phyloP scores from a whole-genome alignment of 176 grass and related monocot genomes.

The Triticum dicoccoides region DNA sequence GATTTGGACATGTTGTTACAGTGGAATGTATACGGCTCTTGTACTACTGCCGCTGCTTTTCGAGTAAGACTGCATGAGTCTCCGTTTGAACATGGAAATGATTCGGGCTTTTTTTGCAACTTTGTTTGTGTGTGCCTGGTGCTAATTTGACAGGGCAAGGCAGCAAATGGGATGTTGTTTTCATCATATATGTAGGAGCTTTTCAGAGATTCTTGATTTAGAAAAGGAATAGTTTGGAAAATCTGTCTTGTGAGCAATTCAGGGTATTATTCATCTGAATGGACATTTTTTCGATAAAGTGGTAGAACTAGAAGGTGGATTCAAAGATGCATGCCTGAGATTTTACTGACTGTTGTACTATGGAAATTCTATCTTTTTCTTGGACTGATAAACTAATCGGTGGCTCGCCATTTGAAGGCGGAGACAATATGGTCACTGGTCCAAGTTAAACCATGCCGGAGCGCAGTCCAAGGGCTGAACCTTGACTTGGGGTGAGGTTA shows the following conservation, averaged over 20 bases:
- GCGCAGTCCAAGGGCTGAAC: constrained; percentile 42
- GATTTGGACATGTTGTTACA: not conserved
- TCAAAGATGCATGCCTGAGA: not conserved
- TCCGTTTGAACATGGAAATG: constrained; percentile 43
- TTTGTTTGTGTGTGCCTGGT: not conserved
- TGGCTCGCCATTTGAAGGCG: constrained; percentile 1
- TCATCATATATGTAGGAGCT: not conserved
- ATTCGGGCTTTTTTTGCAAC: constrained; percentile 11
- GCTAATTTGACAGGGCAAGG: not conserved
- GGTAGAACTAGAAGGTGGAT: not conserved
- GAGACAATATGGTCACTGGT: constrained; percentile 25
- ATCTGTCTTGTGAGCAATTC: not conserved
- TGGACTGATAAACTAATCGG: not conserved
- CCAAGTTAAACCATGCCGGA: constrained; percentile 37
- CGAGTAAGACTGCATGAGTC: not conserved
- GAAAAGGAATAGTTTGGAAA: constrained; percentile 22
- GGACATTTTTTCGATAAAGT: constrained; percentile 1
- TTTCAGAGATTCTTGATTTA: constrained; percentile 26
- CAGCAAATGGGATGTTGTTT: constrained; percentile 20
- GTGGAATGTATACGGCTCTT: constrained; percentile 22
- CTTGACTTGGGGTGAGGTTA: constrained; percentile 30
- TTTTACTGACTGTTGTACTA: too few species aligned
- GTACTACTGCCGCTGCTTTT: not conserved
- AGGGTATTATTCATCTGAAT: not conserved
- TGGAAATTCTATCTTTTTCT: not conserved